A percentile compares a stretch with the other conserved stretches of the same genome.
Conservation (phyloP, 2,329 filamentous ascomycete genomes). For the Domatiomyces catenatus region DNA sequence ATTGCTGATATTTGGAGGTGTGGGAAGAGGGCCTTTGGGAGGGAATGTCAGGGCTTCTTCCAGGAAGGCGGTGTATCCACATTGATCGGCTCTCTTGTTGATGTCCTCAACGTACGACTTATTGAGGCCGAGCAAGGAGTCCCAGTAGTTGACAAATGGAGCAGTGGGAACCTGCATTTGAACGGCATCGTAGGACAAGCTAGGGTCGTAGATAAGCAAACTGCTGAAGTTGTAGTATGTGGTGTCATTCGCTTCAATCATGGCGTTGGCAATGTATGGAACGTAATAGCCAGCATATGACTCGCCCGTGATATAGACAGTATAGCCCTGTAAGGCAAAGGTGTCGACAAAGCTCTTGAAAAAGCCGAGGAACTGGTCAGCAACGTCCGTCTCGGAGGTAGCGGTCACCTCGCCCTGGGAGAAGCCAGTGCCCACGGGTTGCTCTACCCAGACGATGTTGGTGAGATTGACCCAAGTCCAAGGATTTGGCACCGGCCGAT, state of each 20-base stretch:
- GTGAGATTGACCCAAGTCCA: conserved; percentile 64
- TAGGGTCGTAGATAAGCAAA: conserved; percentile 59
- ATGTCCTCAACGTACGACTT: conserved; percentile 27
- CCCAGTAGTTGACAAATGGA: conserved; percentile 28
- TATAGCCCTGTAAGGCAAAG: conserved; percentile 51
- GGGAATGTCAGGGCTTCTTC: conserved; percentile 50
- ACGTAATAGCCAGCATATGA: conserved; percentile 43
- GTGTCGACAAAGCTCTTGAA: conserved; percentile 63
- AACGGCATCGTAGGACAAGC: conserved; percentile 39
- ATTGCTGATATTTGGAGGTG: conserved; percentile 31
- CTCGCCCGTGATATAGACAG: conserved; percentile 60
- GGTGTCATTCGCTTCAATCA: conserved; percentile 53
- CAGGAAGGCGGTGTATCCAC: conserved; percentile 32
- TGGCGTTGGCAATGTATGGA: conserved; percentile 60
- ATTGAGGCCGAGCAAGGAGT: conserved; percentile 32
- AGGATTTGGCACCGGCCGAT: conserved; percentile 18
- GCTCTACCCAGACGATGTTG: conserved; percentile 51
- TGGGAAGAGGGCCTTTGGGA: conserved; percentile 45
- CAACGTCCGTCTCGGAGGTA: conserved; percentile 50
- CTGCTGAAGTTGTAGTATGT: conserved; percentile 53
- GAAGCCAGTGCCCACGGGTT: conserved; percentile 48
- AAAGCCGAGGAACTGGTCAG: conserved; percentile 59
- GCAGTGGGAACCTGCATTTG: conserved; percentile 32
- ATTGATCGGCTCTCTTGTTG: conserved; percentile 27
- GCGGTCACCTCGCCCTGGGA: conserved; percentile 49